Evolutionary conservation across 2,329 filamentous ascomycete species (phyloP), one percentile per base, ranked within the genome.

Genomic region (Zalaria sp.): DNA sequence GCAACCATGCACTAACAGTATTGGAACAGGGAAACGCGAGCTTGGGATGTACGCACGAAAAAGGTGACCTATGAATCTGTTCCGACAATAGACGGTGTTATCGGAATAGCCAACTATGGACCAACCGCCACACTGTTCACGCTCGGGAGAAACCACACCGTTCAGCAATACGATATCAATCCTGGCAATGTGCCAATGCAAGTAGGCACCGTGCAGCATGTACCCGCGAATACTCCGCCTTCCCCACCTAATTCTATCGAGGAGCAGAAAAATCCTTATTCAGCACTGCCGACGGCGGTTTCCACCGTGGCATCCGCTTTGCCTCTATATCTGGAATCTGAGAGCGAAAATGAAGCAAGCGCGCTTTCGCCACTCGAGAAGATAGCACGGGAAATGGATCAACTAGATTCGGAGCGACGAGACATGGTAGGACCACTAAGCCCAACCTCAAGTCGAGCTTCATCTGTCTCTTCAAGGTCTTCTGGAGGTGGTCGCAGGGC

Each of bases 1-100:
- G 18, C 18, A 18, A 18, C 18, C 18, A 18, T 18, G 18, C 18
- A 27, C 31, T 40, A 25, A 37, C 28, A 18, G 32, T 38, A 34
- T 7, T 28, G 18, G 3, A 26, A 48, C 47, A 68, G 88, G 42
- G 83, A 94, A 70, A 94, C 88, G 32, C 79, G 84, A 53, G 82
- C 87, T 44, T 98, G 91, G 89, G 91, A 98, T 68, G 91, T 98
- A 36, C 77, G 88, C 48, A 98, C 91, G n/a, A 96, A 96, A 59
- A 81, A 93, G 56, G 87, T 98, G 51, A 88, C 86, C 3, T 93
- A 79, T 61, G 88, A 95, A 54, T 73, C 76, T 44, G 83, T 96
- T 43, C 87, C 88, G 4, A 95, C 87, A 1, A 71, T 88, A 5
- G 81, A 91, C 32, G 78, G 81, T 49, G 75, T 95, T 44, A 75